Evolutionary conservation across 1,284 basidiomycete species (phyloP), one percentile per base, ranked within the genome.

Genomic region (Cystobasidium pallidum): DNA sequence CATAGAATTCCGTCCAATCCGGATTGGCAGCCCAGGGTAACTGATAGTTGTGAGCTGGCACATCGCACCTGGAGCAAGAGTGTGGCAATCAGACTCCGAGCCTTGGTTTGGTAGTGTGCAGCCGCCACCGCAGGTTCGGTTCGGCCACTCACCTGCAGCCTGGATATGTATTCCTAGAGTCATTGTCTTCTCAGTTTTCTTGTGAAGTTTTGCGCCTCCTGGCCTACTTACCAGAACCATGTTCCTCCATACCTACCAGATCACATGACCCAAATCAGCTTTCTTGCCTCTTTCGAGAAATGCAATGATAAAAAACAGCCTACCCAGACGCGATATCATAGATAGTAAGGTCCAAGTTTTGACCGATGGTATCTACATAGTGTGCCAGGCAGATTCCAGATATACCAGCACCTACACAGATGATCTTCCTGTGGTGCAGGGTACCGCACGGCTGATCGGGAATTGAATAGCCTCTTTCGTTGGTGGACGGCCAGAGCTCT

Each of bases 1-100:
- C 62, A 21, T 64, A 64, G 26, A 64, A 64, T 7, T 64, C 62
- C 8, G 45, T 32, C 62, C 62, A 64, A 28, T 64, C 62, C 11
- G 62, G 62, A 30, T 64, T 64, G 43, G 43, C 43, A 19, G 62
- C 62, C 62, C 62, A 64, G 3, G 62, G 62, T 6, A 64, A 45
- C 32, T 64, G 62, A 30, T 64, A 64, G n/a, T 76, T 74, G 72
- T 78, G 74, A 3, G 77, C 77, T 10, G 78, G 78, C 41, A 79
- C 76, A 55, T 79, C 78, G 66, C 78, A 64, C 15, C 62, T 64
- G 45, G 6, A 28, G 19, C 15, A 26, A 43, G 43, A 43, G 43
- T 15, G 3, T 15, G 39, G 15, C n/a, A 26, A 24, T n/a, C 36
- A 24, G 30, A 4, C 3, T 28, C 45, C 58, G 2, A 24, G 13